Base-by-base conservation (phyloP, 2,329 filamentous ascomycete genomes). In the Aspergillus hiratsukae region DNA sequence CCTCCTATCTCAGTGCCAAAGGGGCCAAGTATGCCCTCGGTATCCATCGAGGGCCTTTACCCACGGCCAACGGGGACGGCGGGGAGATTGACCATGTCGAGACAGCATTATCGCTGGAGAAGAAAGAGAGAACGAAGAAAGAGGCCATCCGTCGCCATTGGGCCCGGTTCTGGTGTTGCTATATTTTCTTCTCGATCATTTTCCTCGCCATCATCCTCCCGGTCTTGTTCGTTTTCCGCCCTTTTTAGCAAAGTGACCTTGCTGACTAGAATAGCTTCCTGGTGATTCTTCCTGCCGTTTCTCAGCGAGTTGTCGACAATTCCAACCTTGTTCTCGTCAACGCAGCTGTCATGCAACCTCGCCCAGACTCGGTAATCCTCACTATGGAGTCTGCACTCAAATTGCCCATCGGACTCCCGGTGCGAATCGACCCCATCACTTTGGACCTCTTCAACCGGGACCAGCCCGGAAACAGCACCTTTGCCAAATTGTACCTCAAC, bases 231-330 rank as follows among this genome's bases (percentile, higher is more conserved):
- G 73, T 63, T 5, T 37, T 37, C 31, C 14, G 11, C 25, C 17
- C 35, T 29, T n/a, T n/a, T n/a, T n/a, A n/a, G n/a, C n/a, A n/a
- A n/a, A n/a, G 3, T 21, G 9, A 6, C 27, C 19, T 43, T 35
- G 43, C 58, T 61, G 50, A 60, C 45, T 19, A 14, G 25, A 43
- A 29, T 51, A 77, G 75, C 54, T 76, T 77, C 63, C 56, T 73
- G 1, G 63, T 75, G 49, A 65, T 70, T 19, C 68, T 77, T 7
- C 75, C 75, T n/a, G 73, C 73, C 10, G 66, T 77, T 35, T 73
- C 75, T 0, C 75, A 76, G 46, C 58, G 66, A 31, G 66, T 77
- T 17, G 67, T 77, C 21, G 60, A 76, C 52, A 68, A 71, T 48
- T 72, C 72, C 3, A 54, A 65, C 17, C 64, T 77, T 4, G 67